These are phyloP conservation scores for Elongisporangium undulatum DNA, from an alignment of 352 stramenopile species.

Conservation along the genomic window DNA sequence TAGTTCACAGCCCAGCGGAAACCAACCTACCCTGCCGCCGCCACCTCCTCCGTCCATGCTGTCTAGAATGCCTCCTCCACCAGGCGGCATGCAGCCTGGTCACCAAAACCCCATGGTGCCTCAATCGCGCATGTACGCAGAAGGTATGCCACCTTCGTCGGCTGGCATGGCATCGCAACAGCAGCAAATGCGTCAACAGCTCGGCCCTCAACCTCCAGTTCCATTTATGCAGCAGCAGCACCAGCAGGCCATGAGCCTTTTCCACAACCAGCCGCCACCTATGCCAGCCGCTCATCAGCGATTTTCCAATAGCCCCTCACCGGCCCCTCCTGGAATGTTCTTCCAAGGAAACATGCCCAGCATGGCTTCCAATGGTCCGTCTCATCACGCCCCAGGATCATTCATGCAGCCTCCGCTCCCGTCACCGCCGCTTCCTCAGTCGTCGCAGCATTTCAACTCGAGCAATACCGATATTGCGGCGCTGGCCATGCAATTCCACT, in stretches of 20 bases:
- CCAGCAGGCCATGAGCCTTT: not conserved
- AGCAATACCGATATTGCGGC: constrained; percentile 52
- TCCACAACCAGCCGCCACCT: constrained; percentile 3
- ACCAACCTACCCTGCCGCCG: constrained; percentile 3
- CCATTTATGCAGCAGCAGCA: constrained; percentile 16
- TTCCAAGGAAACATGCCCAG: constrained; percentile 18
- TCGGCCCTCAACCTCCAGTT: not conserved
- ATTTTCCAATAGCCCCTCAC: not conserved
- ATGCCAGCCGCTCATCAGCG: not conserved
- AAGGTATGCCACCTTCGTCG: not conserved
- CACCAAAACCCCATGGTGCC: not conserved
- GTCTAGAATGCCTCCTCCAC: constrained; percentile 2
- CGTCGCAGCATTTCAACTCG: constrained; percentile 3
- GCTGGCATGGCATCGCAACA: not conserved
- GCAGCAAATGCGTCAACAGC: not conserved
- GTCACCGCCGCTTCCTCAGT: constrained; percentile 13
- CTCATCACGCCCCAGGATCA: constrained; percentile 10
- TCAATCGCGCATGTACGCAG: not conserved
- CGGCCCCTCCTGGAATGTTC: constrained; percentile 12
- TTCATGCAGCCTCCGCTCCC: constrained; percentile 23
- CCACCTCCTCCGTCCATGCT: constrained; percentile 1
- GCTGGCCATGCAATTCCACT: constrained; percentile 82
- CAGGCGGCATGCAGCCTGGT: constrained; percentile 1
- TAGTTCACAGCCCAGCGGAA: constrained; percentile 6
- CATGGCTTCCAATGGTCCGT: constrained; percentile 14